phyloP scores from a whole-genome alignment of 257 asterid species.

The Marsdenia floribunda region DNA sequence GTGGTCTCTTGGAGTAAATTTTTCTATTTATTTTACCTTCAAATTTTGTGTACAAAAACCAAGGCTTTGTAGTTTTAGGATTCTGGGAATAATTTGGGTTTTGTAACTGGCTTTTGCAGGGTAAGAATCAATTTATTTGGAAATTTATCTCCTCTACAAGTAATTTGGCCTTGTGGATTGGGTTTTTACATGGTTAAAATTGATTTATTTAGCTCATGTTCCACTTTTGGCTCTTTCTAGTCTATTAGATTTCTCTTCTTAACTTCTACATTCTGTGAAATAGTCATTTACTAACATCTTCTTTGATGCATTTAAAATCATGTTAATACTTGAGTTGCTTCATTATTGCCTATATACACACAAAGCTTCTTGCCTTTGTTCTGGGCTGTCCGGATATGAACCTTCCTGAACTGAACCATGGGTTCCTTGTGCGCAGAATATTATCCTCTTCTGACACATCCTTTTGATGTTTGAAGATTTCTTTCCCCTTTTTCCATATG shows the following conservation, averaged over 20 bases:
- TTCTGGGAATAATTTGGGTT: background rate
- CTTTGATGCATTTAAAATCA: background rate
- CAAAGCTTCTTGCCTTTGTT: background rate
- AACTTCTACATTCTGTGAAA: background rate
- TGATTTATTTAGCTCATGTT: background rate
- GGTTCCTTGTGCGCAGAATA: background rate
- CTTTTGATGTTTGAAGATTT: background rate
- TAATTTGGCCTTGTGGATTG: background rate
- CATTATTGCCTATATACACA: background rate
- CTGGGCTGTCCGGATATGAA: conserved; percentile 3
- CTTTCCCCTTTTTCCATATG: background rate
- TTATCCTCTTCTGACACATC: background rate
- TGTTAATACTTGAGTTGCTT: background rate
- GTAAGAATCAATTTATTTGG: background rate
- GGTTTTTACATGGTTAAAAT: background rate
- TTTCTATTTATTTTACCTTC: conserved; percentile 7
- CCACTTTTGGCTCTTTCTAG: background rate
- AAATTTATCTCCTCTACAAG: background rate
- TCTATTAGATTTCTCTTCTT: background rate
- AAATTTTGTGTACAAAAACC: background rate
- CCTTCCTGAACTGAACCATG: background rate
- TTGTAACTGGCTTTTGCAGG: background rate
- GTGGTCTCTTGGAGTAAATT: conserved; percentile 5
- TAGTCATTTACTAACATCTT: background rate
- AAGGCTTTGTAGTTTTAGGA: background rate